These are phyloP conservation scores for Cymbidium sinense DNA, from an alignment of 106 monocot species.

Conservation along the genomic window DNA sequence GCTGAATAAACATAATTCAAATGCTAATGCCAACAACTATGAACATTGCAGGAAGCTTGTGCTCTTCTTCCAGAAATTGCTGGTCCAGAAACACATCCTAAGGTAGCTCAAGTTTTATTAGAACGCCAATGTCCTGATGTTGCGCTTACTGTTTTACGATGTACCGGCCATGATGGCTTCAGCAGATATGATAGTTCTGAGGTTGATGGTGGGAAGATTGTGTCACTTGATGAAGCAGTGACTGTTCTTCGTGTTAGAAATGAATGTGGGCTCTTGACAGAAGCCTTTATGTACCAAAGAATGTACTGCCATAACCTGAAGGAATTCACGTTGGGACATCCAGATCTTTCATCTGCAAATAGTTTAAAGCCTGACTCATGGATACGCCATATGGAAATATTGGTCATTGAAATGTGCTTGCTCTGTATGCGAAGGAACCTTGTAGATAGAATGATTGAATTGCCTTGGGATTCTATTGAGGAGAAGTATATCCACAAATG, in stretches of 20 bases:
- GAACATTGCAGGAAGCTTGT: constrained; percentile 48
- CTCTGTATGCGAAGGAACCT: constrained; percentile 76
- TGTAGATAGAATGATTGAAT: constrained; percentile 90
- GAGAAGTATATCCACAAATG: constrained; percentile 73
- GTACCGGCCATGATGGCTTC: constrained; percentile 63
- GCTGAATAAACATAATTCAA: background rate
- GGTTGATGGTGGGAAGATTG: constrained; percentile 14
- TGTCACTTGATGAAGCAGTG: constrained; percentile 54
- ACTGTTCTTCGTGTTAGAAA: constrained; percentile 70
- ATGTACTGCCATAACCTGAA: constrained; percentile 52
- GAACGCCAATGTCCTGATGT: constrained; percentile 67
- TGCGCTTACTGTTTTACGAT: constrained; percentile 65
- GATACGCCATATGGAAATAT: constrained; percentile 50
- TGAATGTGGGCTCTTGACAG: constrained; percentile 80
- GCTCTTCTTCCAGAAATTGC: constrained; percentile 71
- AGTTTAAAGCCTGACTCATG: constrained; percentile 24
- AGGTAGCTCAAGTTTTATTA: constrained; percentile 77
- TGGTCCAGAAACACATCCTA: constrained; percentile 70
- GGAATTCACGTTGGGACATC: constrained; percentile 23
- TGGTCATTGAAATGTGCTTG: constrained; percentile 77
- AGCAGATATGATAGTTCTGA: constrained; percentile 24
- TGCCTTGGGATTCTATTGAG: constrained; percentile 89
- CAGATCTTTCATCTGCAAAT: constrained; percentile 10
- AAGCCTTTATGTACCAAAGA: constrained; percentile 90
- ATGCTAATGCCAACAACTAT: background rate